phyloP scores from a whole-genome alignment of 108 stramenopile genomes.

The Nitzschia sp. region DNA sequence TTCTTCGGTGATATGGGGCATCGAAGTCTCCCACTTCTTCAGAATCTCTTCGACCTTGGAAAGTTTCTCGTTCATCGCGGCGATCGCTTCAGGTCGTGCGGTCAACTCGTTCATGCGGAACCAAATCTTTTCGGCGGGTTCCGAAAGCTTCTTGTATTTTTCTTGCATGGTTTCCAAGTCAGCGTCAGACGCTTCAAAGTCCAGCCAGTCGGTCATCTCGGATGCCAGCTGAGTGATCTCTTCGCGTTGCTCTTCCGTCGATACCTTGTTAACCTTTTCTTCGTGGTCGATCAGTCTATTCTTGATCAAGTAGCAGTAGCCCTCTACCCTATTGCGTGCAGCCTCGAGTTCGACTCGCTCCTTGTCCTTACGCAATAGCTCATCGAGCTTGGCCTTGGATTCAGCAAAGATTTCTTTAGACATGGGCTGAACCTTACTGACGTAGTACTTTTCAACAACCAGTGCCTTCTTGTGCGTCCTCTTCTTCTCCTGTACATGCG shows the following conservation, averaged over 20 bases:
- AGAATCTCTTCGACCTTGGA: slow-evolving; percentile 68
- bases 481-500: slow-evolving; percentile 73
- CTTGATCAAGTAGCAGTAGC: slow-evolving; percentile 89
- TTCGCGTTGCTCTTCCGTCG: slow-evolving; percentile 94
- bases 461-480: slow-evolving; percentile 61
- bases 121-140: slow-evolving; percentile 81
- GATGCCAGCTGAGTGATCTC: slow-evolving; percentile 68
- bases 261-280: slow-evolving; percentile 77
- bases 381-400: slow-evolving; percentile 78
- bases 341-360: slow-evolving; percentile 86
- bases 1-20: slow-evolving; percentile 91
- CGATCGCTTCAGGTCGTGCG: slow-evolving; percentile 81
- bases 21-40: slow-evolving; percentile 86
- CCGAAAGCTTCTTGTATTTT: slow-evolving; percentile 82
- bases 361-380: slow-evolving; percentile 81
- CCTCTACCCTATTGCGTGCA: slow-evolving; percentile 93
- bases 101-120: slow-evolving; percentile 79
- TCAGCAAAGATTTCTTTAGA: slow-evolving; percentile 69
- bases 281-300: slow-evolving; percentile 84
- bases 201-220: slow-evolving; percentile 95
- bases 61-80: slow-evolving; percentile 59
- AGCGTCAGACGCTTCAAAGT: slow-evolving; percentile 92
- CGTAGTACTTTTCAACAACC: slow-evolving; percentile 57
- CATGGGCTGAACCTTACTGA: slow-evolving; percentile 65
- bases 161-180: slow-evolving; percentile 79